phyloP scores from a whole-genome alignment of 805 yeast species.

The Pichia membranifaciens region DNA sequence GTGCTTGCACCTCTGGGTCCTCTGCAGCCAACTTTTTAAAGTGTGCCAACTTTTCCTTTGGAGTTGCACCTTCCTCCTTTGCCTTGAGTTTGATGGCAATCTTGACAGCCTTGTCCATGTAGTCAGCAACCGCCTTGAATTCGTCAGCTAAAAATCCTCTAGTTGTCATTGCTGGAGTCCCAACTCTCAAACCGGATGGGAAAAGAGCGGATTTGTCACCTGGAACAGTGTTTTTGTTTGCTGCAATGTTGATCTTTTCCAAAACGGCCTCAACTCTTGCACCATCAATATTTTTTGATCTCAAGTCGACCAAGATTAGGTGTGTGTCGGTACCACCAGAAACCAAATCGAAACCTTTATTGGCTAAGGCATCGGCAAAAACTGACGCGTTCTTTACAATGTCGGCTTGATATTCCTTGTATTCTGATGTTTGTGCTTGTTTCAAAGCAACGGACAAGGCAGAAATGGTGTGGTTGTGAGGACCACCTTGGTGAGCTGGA shows the following conservation, averaged over 20 bases:
- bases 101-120: conserved; percentile 72
- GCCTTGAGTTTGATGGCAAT: conserved; percentile 58
- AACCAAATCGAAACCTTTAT: conserved; percentile 70
- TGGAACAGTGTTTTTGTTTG: conserved; percentile 93
- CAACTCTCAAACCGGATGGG: conserved; percentile 95
- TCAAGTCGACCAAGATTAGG: conserved; percentile 77
- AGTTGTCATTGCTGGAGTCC: conserved; percentile 98
- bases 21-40: conserved; percentile 70
- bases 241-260: conserved; percentile 88
- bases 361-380: conserved; percentile 62
- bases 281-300: conserved; percentile 81
- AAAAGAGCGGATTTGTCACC: conserved; percentile 93
- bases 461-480: conserved; percentile 96
- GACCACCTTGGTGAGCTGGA: conserved; percentile 99
- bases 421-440: conserved; percentile 87
- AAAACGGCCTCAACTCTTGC: conserved; percentile 90
- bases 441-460: conserved; percentile 93
- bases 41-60: conserved; percentile 56
- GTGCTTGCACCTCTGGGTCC: conserved; percentile 50
- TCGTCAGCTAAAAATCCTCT: conserved; percentile 82
- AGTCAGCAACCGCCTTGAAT: conserved; percentile 72
- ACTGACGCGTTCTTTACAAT: conserved; percentile 78
- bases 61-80: conserved; percentile 49
- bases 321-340: conserved; percentile 95
- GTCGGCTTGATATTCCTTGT: conserved; percentile 74